phyloP scores from a whole-genome alignment of 2,329 filamentous ascomycete species.

The Penicillium hesseltinei region DNA sequence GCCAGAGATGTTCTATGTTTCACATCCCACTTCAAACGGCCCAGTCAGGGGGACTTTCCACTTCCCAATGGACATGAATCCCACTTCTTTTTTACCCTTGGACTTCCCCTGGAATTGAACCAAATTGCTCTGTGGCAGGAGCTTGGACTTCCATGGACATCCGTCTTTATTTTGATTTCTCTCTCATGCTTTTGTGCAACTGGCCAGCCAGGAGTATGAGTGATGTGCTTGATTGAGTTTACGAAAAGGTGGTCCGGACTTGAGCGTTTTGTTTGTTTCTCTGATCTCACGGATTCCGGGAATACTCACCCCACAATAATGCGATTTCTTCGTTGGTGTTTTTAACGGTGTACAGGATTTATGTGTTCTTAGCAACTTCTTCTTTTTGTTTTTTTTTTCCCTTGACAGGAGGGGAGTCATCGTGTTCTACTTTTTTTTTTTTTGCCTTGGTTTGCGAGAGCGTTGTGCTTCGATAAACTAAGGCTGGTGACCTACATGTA shows the following conservation, averaged over 20 bases:
- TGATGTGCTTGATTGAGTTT: constrained; percentile 24
- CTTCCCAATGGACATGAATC: constrained; percentile 10
- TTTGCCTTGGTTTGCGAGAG: constrained; percentile 26
- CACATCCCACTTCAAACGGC: constrained; percentile 3
- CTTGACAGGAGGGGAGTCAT: constrained; percentile 20
- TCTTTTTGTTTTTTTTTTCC: constrained; percentile 19
- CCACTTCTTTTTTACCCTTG: constrained; percentile 7
- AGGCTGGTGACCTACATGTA: constrained; percentile 39
- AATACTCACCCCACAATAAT: constrained; percentile 18
- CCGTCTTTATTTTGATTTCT: constrained; percentile 15
- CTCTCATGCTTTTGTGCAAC: constrained; percentile 18
- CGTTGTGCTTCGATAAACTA: constrained; percentile 34
- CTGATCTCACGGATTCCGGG: constrained; percentile 20
- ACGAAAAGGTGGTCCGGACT: constrained; percentile 31
- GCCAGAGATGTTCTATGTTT: constrained; percentile 4
- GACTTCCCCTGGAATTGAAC: constrained; percentile 15
- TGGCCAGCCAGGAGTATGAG: constrained; percentile 25
- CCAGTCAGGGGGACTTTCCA: background rate
- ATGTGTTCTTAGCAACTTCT: constrained; percentile 18
- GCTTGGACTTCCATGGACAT: constrained; percentile 7
- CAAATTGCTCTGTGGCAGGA: constrained; percentile 2
- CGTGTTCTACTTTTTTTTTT: constrained; percentile 24
- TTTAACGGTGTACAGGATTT: constrained; percentile 19
- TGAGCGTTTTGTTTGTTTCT: constrained; percentile 20
- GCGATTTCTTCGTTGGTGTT: constrained; percentile 12